A percentile compares a stretch with the other conserved stretches of the same genome.
Evolutionary conservation across 139 green algal genomes (phyloP).

Genomic region (Picochlorum sp.): DNA sequence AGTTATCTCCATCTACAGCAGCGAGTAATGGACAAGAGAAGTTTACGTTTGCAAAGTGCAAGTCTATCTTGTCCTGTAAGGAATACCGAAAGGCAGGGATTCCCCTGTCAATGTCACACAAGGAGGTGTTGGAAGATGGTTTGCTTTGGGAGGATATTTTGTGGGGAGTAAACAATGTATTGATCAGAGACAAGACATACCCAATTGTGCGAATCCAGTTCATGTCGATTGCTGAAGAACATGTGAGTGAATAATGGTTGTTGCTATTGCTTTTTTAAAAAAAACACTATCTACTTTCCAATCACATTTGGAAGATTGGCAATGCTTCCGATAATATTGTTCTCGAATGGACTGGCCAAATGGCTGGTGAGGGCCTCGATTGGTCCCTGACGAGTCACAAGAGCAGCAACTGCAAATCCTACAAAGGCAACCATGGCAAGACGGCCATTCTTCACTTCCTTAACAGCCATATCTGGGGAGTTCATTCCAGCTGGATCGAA

Average conservation of each 20-base stretch:
- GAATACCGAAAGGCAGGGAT: constrained; percentile 43
- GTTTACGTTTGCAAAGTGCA: constrained; percentile 50
- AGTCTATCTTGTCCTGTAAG: constrained; percentile 34
- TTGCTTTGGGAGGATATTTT: constrained; percentile 69
- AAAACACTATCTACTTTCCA: constrained; percentile 15
- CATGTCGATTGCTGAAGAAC: constrained; percentile 22
- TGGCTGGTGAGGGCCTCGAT: constrained; percentile 52
- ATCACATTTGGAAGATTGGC: constrained; percentile 44
- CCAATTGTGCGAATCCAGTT: constrained; percentile 62
- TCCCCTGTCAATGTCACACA: constrained; percentile 47
- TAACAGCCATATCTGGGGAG: constrained; percentile 27
- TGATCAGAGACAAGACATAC: constrained; percentile 45
- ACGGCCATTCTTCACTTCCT: constrained; percentile 54
- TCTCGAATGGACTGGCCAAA: constrained; percentile 52
- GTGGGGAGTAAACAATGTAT: constrained; percentile 48
- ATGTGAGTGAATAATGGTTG: not conserved
- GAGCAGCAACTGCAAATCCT: constrained; percentile 54
- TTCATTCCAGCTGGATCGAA: constrained; percentile 44
- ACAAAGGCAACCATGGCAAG: constrained; percentile 66
- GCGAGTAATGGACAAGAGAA: constrained; percentile 26
- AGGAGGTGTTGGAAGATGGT: constrained; percentile 45
- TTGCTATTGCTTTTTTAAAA: not conserved
- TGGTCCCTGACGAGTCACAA: constrained; percentile 49
- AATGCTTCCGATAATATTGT: constrained; percentile 62
- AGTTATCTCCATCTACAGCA: not conserved